Conservation (phyloP, 305 asterid genomes). For the Rubia balearica region DNA sequence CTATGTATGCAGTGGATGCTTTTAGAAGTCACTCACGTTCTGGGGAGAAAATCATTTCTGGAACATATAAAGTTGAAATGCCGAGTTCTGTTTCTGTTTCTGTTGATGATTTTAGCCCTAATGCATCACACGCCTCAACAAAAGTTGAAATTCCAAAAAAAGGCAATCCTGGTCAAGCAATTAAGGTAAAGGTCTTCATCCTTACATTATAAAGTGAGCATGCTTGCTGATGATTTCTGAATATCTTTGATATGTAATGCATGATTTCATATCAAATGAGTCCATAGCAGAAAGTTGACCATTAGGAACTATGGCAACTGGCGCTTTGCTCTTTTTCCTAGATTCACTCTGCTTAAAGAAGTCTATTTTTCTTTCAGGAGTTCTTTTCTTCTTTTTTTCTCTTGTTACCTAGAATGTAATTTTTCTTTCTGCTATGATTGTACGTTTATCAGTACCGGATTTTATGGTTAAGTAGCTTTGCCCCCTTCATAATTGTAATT, state of each 20-base stretch:
- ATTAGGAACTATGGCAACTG: neutral
- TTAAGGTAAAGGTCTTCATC: slow-evolving; percentile 39
- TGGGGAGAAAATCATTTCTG: slow-evolving; percentile 21
- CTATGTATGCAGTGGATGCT: slow-evolving; percentile 33
- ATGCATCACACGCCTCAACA: slow-evolving; percentile 41
- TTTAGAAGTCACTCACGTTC: slow-evolving; percentile 30
- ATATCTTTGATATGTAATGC: slow-evolving; percentile 1
- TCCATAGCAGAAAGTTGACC: neutral
- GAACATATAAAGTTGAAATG: slow-evolving; percentile 20
- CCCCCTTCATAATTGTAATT: slow-evolving; percentile 5
- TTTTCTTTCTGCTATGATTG: neutral
- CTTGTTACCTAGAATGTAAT: neutral
- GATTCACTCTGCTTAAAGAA: neutral
- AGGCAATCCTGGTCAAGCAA: slow-evolving; percentile 30
- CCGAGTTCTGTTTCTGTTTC: slow-evolving; percentile 21
- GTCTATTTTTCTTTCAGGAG: neutral
- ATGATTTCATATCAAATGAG: neutral
- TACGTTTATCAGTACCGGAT: neutral
- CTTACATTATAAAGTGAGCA: slow-evolving; percentile 8
- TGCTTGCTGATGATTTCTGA: slow-evolving; percentile 2
- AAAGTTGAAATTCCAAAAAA: slow-evolving; percentile 30
- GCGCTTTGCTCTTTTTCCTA: neutral
- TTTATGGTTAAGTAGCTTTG: neutral
- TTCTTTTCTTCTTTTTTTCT: neutral
- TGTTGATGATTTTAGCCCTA: slow-evolving; percentile 30